Evolutionary conservation across 2,329 filamentous ascomycete genomes (phyloP), one percentile per base, ranked within the genome.

Genomic region (Beauveria bassiana): DNA sequence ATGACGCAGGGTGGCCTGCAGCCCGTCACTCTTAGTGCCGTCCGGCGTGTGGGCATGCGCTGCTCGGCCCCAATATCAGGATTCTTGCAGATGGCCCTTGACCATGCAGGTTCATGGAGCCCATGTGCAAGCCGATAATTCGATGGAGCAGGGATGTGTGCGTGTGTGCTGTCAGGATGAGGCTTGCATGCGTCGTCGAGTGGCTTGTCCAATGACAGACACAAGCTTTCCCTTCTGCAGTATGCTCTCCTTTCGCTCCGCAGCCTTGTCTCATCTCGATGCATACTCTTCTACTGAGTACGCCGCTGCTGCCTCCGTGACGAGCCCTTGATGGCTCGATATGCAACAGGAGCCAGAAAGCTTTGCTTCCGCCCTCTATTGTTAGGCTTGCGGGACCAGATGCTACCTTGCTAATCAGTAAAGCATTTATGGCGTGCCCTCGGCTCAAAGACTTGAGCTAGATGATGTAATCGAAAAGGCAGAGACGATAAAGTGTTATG

Each of bases 81-180:
- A 51, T 42, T 50, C 38, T 18, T 59, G 20, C 16, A 26, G 47
- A 45, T 7, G 18, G 46, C 34, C 26, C 9, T n/a, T 26, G 50
- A 46, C 42, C 61, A 50, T 64, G 52, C 50, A 56, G 61, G 45
- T 61, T 63, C 62, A 59, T 59, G 57, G 57, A 31, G 47, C 56
- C 8, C 24, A 59, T n/a, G 40, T 59, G 57, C 57, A 59, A 38
- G 57, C 49, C 57, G 45, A 52, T 52, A 53, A 45, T 53, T 59
- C 57, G 47, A 59, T 59, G 57, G 22, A 34, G 57, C 57, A 59
- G 49, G 57, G 49, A 26, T 52, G 24, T 34, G 49, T 34, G 24
- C 31, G 49, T 51, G 49, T 31, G n/a, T n/a, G 45, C 56, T 51
- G 46, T 42, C 56, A 43, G 56, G 31, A 43, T 31, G 46, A 49